Evolutionary conservation across 208 protist genomes (phyloP), one percentile per base, ranked within the genome.

Genomic region (Phytomonas sp.): DNA sequence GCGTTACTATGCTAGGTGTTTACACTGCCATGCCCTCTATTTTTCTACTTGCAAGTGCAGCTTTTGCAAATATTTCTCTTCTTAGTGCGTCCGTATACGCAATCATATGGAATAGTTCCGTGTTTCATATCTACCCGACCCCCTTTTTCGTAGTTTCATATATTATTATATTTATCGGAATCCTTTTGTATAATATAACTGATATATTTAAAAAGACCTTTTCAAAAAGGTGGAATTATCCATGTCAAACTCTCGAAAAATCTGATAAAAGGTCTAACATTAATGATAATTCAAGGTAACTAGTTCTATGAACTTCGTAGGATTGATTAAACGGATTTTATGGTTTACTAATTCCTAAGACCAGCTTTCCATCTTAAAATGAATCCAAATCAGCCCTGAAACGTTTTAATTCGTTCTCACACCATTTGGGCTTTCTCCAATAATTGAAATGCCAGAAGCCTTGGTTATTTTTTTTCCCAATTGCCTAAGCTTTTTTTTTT

Each of bases 31-130:
- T 95, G 80, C 89, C 89, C 11, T 29, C 71, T 0, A 64, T 95
- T 28, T 95, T 95, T 37, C 66, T 93, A 17, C 30, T 89, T 17
- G 81, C 82, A 28, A 93, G 87, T 60, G 89, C 89, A 7, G 82
- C 81, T 2, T 95, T 95, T 80, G 85, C 82, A 23, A 95, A 95
- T 63, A 71, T 95, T 53, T 95, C 89, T 0, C 76, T 95, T 20
- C 65, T 95, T 8, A 82, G 87, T 26, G 76, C 75, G 0, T 88
- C 87, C 69, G 72, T 95, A 29, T 93, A 92, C 59, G 64, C 78
- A 43, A 92, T 95, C 68, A 88, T 95, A 33, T 95, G 87, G 85
- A 95, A 93, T 64, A 78, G 87, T 26, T 80, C 83, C 0, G 78
- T 95, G 61, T 95, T 95, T 66, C 60, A 83, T 56, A 77, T 95